These are phyloP conservation scores for Brasilioporus rufonigricans DNA, from an alignment of 768 basidiomycete species.

Conservation along the genomic window DNA sequence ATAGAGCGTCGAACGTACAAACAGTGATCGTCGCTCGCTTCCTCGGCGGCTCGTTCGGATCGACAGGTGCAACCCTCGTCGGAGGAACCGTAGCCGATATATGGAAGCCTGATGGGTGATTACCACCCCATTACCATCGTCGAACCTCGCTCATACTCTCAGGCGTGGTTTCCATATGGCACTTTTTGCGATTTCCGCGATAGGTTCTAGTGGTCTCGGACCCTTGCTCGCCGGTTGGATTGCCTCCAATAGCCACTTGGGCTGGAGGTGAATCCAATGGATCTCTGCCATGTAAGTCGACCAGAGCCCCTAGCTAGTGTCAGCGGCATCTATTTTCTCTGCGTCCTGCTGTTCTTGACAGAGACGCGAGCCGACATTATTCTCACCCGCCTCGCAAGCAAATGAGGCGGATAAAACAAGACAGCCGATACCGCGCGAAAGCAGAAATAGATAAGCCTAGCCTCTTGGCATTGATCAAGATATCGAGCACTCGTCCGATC, in stretches of 20 bases:
- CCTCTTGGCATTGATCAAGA: slow-evolving; percentile 58
- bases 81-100: slow-evolving; percentile 75
- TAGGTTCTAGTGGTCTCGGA: slow-evolving; percentile 63
- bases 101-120: slow-evolving; percentile 60
- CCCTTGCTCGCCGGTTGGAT: slow-evolving; percentile 67
- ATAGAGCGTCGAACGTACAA: slow-evolving; percentile 46
- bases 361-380: slow-evolving; percentile 78
- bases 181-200: slow-evolving; percentile 58
- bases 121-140: slow-evolving; percentile 2
- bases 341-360: slow-evolving; percentile 53
- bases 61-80: slow-evolving; percentile 70
- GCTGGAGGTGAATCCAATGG: slow-evolving; percentile 88
- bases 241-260: slow-evolving; percentile 52
- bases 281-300: slow-evolving; percentile 57
- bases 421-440: slow-evolving; percentile 58
- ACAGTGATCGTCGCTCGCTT: slow-evolving; percentile 68
- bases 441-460: slow-evolving; percentile 61
- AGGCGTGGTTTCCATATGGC: slow-evolving; percentile 82
- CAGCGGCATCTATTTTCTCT: slow-evolving; percentile 47
- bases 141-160: slow-evolving; percentile 8
- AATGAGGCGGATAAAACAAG: slow-evolving; percentile 62
- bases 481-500: slow-evolving; percentile 69
- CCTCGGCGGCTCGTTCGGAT: slow-evolving; percentile 62
- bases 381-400: slow-evolving; percentile 60
- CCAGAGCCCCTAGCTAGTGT: slow-evolving; percentile 36